Evolutionary conservation across 78 protist species (phyloP).

Genomic region (Dictyostelium discoideum): DNA sequence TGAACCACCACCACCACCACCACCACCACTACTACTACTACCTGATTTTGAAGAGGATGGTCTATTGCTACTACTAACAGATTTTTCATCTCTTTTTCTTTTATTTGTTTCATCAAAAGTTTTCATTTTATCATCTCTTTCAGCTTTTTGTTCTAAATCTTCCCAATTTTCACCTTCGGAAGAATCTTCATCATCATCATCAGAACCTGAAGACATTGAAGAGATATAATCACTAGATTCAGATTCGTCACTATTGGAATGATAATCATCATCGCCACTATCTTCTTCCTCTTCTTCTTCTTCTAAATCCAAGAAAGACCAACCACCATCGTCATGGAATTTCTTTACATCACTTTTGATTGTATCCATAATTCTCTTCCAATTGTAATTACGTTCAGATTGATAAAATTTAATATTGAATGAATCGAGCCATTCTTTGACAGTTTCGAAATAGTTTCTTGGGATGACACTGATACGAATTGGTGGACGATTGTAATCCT

Average conservation of each 20-base stretch:
- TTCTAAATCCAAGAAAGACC: constrained; percentile 87
- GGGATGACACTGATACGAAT: constrained; percentile 84
- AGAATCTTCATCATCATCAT: constrained; percentile 28
- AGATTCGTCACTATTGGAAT: neutral
- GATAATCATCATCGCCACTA: constrained; percentile 76
- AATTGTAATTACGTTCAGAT: constrained; percentile 82
- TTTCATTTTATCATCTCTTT: constrained; percentile 44
- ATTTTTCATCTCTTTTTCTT: constrained; percentile 40
- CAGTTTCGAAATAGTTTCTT: constrained; percentile 79
- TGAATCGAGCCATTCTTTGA: constrained; percentile 93
- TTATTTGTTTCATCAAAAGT: constrained; percentile 20
- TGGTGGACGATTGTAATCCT: constrained; percentile 88
- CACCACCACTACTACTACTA: neutral
- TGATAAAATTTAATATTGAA: constrained; percentile 89
- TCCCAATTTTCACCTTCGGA: constrained; percentile 80
- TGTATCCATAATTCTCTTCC: constrained; percentile 89
- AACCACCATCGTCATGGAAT: constrained; percentile 91
- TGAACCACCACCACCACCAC: neutral
- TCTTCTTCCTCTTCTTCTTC: constrained; percentile 84
- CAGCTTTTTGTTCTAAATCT: constrained; percentile 58
- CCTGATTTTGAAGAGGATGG: neutral
- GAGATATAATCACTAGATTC: constrained; percentile 52
- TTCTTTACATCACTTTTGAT: constrained; percentile 70
- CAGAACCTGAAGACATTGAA: constrained; percentile 57
- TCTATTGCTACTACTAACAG: neutral